These are phyloP conservation scores for Tetracentron sinense DNA, from an alignment of 164 flowering plant genomes.

Conservation along the genomic window DNA sequence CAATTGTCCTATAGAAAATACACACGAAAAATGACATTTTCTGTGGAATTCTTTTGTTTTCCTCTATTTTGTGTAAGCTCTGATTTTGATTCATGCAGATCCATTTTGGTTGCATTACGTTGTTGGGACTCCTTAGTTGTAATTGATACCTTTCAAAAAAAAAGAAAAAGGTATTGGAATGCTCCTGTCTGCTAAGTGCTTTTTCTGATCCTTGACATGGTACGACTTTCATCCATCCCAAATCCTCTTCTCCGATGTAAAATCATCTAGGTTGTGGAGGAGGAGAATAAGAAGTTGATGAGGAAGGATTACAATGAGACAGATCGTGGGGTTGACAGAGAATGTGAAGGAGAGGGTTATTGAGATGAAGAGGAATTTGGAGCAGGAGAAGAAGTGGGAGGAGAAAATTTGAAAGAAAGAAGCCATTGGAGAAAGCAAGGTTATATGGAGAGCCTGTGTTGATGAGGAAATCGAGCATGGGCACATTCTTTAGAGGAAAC, in stretches of 20 bases:
- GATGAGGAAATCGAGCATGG: constrained; percentile 40
- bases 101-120: no score
- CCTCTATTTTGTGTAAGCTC: no score
- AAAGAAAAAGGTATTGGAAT: no score
- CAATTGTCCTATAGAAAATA: no score
- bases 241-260: constrained; percentile 60
- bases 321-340: constrained; percentile 76
- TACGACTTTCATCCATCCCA: constrained; percentile 94
- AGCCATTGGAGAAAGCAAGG: constrained; percentile 54
- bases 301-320: constrained; percentile 82
- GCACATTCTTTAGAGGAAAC: no score
- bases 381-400: constrained; percentile 61
- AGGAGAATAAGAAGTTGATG: constrained; percentile 85
- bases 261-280: constrained; percentile 56
- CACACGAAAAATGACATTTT: no score
- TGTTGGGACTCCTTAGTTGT: no score
- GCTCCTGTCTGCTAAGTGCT: constrained; percentile 96
- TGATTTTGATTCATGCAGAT: no score
- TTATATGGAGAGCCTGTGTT: constrained; percentile 67
- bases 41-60: no score
- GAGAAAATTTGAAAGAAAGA: constrained; percentile 56
- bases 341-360: constrained; percentile 93
- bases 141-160: no score
- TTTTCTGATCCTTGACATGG: constrained; percentile 83
- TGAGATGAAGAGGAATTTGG: constrained; percentile 67